A percentile compares a stretch with the other conserved stretches of the same genome.
phyloP scores from a whole-genome alignment of 331 rosid species.

The Acacia concinna region DNA sequence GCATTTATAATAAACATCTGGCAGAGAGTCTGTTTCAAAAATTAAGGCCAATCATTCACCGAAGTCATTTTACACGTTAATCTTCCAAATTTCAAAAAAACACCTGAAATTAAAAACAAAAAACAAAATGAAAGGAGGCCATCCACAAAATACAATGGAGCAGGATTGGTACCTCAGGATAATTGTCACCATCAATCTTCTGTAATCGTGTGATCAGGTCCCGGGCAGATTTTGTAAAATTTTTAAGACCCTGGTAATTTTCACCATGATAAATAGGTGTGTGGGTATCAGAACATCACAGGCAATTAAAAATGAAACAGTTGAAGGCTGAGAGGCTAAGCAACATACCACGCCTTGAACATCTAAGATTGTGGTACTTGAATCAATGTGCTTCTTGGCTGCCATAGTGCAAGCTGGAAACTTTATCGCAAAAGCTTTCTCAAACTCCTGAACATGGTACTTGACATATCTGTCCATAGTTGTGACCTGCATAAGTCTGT shows the following conservation, averaged over 20 bases:
- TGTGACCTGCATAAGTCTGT: slow-evolving; percentile 92
- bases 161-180: slow-evolving; percentile 72
- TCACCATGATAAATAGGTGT: slow-evolving; percentile 18
- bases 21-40: slow-evolving; percentile 67
- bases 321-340: slow-evolving; percentile 27
- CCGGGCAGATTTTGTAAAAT: slow-evolving; percentile 92
- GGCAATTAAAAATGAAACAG: slow-evolving; percentile 12
- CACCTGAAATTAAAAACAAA: background rate
- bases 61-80: slow-evolving; percentile 1
- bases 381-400: slow-evolving; percentile 93
- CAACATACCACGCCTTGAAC: slow-evolving; percentile 95
- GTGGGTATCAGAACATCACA: background rate
- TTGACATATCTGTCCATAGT: slow-evolving; percentile 83
- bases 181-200: slow-evolving; percentile 91
- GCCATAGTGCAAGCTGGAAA: slow-evolving; percentile 99
- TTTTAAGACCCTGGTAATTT: slow-evolving; percentile 75
- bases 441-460: slow-evolving; percentile 93
- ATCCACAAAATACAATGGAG: background rate
- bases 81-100: slow-evolving; percentile 1
- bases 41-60: slow-evolving; percentile 4
- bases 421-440: slow-evolving; percentile 76
- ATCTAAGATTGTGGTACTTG: slow-evolving; percentile 92
- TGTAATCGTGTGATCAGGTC: slow-evolving; percentile 80
- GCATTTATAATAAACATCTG: slow-evolving; percentile 98
- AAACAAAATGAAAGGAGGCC: slow-evolving; percentile 1